Evolutionary conservation across 139 green algal species (phyloP).

Genomic region (Gonium pectorale): DNA sequence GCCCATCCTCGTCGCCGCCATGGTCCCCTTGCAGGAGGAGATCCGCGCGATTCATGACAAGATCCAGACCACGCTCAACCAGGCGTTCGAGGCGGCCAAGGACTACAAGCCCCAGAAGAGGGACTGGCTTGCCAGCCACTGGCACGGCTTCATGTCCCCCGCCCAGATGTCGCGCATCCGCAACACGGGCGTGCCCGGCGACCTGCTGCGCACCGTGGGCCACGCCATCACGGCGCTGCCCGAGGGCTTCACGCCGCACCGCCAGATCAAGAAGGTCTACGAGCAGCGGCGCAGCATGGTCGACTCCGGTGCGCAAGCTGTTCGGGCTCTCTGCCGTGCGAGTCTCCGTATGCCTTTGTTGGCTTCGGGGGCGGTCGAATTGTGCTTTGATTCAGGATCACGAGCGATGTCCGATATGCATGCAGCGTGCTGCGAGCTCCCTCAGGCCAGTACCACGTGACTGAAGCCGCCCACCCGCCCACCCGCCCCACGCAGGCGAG

Average conservation of each 20-base stretch:
- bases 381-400: too few relatives aligned
- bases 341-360: too few relatives aligned
- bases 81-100: constrained; percentile 87
- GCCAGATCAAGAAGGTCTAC: constrained; percentile 82
- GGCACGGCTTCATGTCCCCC: constrained; percentile 93
- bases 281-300: constrained; percentile 86
- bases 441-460: too few relatives aligned
- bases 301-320: constrained; percentile 59
- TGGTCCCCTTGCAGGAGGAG: constrained; percentile 74
- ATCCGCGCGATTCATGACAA: constrained; percentile 73
- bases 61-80: constrained; percentile 79
- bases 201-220: constrained; percentile 81
- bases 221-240: constrained; percentile 88
- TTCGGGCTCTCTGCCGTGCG: neutral
- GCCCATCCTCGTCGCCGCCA: too few relatives aligned
- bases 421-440: too few relatives aligned
- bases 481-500: constrained; percentile 44
- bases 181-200: constrained; percentile 86
- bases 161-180: constrained; percentile 90
- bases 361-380: too few relatives aligned
- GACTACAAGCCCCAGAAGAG: constrained; percentile 81
- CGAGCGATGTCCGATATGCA: too few relatives aligned
- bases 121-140: constrained; percentile 93
- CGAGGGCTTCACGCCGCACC: constrained; percentile 86
- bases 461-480: too few relatives aligned